Base-by-base conservation (phyloP, 2,329 filamentous ascomycete genomes). In the Phyllosticta paracitricarpa region DNA sequence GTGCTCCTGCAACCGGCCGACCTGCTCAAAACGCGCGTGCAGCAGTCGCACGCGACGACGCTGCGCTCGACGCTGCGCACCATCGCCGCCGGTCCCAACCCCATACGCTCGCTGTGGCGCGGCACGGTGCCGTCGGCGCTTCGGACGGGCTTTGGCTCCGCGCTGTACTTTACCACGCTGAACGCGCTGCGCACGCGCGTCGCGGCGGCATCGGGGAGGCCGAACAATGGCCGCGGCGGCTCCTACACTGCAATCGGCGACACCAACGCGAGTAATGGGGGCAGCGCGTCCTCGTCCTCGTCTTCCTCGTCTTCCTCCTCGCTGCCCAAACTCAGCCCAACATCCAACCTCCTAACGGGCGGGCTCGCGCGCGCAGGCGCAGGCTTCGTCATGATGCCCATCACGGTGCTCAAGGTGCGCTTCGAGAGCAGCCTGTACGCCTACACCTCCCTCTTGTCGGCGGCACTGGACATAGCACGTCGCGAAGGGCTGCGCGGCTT, bases 331-430 rank as follows among this genome's bases (percentile, higher is more conserved):
- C 82, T 97, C 54, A 89, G 88, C 64, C 91, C 94, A 70, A 84
- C 87, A 3, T 89, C 88, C 57, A 99, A 99, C 70, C 81, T 99
- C 22, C 77, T 89, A 12, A 91, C 93, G 0, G 94, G 94, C 9
- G 91, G 92, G 6, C 80, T 86, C 19, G 92, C 94, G 25, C 83
- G 94, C 59, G 91, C 91, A 1, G 86, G 89, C 58, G 93, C 93
- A 0, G 94, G 94, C 48, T 89, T 97, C 70, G 77, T 95, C 54
- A 85, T 97, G 76, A 97, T 97, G 89, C 94, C 94, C 1, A 84
- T 97, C 63, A 99, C 94, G 1, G 88, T 99, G 54, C 87, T 99
- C 69, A 99, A 99, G 72, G 94, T 97, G 53, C 89, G 94, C 54
- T 97, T 96, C 71, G 94, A 99, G 74, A 93, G 88, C 26, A 91